Evolutionary conservation across 2,329 filamentous ascomycete genomes (phyloP), one percentile per base, ranked within the genome.

Genomic region (Aureobasidium sp.): DNA sequence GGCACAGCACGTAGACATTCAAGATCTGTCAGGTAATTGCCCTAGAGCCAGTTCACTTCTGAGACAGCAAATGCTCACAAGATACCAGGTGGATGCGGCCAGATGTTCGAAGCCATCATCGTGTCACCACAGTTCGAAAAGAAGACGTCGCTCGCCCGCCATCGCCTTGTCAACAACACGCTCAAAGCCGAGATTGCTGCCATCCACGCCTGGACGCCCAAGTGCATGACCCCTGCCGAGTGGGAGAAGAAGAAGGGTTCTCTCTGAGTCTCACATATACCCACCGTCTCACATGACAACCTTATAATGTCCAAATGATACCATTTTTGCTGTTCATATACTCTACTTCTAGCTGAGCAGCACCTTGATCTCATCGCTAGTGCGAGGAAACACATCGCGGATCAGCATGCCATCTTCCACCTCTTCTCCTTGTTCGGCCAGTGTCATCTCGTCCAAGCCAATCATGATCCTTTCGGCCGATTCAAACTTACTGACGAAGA

Each of bases 161-260:
- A 96, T 76, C 86, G 92, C 47, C 81, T 95, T 65, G 91, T 96
- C 68, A 96, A 97, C 76, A 82, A 82, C 17, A 85, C 86, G 5
- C 80, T 97, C 68, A 93, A 91, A 78, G 83, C 87, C 50, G 91
- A 97, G 77, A 96, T 97, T 73, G 89, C 90, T 17, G 84, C 83
- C 66, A 96, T 97, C 68, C 92, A 97, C 78, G 92, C 92, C 42
- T 97, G 92, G 92, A 95, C 90, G 61, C 90, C 91, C 31, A 95
- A 91, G 77, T 96, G 92, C 74, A 89, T 91, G 78, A 97, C 92
- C 9, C 90, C 90, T 0, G 90, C 91, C 70, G 90, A 97, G 78
- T 96, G 89, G 85, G 84, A 90, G 77, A 85, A 84, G 74, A 83
- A 88, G 75, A 81, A 82, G 65, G 71, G 62, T 15, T 44, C 27